These are phyloP conservation scores for Penicillium fimorum DNA, from an alignment of 495 filamentous ascomycete species.

Conservation along the genomic window DNA sequence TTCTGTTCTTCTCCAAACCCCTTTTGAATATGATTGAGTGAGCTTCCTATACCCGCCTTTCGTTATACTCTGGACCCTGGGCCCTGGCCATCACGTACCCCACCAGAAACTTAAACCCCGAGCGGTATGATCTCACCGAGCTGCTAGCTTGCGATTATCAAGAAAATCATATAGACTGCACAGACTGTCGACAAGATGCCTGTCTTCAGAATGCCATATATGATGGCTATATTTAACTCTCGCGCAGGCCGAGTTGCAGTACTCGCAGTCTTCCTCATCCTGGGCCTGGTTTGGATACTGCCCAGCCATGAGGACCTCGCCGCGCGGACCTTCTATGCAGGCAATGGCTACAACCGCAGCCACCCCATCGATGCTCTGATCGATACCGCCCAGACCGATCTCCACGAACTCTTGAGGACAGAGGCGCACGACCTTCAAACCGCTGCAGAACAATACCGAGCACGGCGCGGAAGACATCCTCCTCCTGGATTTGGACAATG, in stretches of 20 bases:
- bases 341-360: not conserved
- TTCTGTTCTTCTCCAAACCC: not conserved
- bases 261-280: not conserved
- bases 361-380: slow-evolving; percentile 17
- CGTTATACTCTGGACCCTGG: not conserved
- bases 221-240: slow-evolving; percentile 1
- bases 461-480: slow-evolving; percentile 35
- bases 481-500: slow-evolving; percentile 66
- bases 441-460: slow-evolving; percentile 14
- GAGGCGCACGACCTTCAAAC: slow-evolving; percentile 5
- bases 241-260: slow-evolving; percentile 3
- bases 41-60: not conserved
- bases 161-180: not conserved
- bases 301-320: not conserved
- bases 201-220: not conserved
- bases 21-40: not conserved
- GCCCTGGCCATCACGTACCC: not conserved
- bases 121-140: not conserved
- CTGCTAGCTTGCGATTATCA: not conserved
- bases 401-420: slow-evolving; percentile 1
- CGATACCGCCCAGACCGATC: slow-evolving; percentile 5
- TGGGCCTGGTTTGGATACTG: slow-evolving; percentile 1
- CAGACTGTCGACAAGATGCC: not conserved
- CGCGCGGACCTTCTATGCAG: not conserved
- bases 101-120: not conserved